A percentile compares a stretch with the other conserved stretches of the same genome.
These are phyloP conservation scores for Sporisorium iseilematis-ciliati DNA, from an alignment of 1,284 basidiomycete genomes.

Conservation along the genomic window DNA sequence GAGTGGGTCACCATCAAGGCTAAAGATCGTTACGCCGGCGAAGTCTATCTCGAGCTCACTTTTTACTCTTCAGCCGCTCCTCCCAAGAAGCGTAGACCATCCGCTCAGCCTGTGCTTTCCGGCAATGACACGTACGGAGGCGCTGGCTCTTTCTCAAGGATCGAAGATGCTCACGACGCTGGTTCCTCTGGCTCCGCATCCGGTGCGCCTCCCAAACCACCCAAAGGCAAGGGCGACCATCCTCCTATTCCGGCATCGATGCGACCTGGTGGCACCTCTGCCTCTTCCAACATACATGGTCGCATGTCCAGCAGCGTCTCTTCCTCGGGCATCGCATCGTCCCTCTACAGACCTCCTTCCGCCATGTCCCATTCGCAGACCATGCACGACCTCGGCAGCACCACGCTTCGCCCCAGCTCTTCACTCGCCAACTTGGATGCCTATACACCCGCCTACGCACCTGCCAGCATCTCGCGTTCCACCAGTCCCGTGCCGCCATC, in stretches of 20 bases:
- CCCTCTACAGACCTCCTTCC: conserved; percentile 21
- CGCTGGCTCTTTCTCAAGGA: conserved; percentile 57
- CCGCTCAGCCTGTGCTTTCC: conserved; percentile 39
- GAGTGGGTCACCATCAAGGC: conserved; percentile 83
- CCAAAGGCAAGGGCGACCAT: conserved; percentile 29
- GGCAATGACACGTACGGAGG: conserved; percentile 60
- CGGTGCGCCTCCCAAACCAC: conserved; percentile 37
- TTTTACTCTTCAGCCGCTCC: conserved; percentile 66
- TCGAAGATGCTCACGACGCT: conserved; percentile 46
- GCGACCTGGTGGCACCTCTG: conserved; percentile 41
- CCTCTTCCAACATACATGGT: conserved; percentile 17
- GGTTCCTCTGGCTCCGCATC: conserved; percentile 20
- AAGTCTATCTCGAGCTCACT: conserved; percentile 68
- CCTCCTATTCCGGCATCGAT: conserved; percentile 60
- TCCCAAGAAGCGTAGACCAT: conserved; percentile 56
- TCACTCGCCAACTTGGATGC: conserved; percentile 61
- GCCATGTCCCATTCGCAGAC: conserved; percentile 40
- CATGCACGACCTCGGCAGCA: conserved; percentile 52
- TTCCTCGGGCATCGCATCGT: conserved; percentile 34
- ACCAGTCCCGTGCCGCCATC: conserved; percentile 53
- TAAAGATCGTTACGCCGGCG: conserved; percentile 66
- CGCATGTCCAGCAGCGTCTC: conserved; percentile 51
- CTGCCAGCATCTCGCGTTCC: conserved; percentile 49
- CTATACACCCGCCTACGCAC: conserved; percentile 65
- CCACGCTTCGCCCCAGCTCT: conserved; percentile 58